Evolutionary conservation across 129 eudicot species (phyloP).

Genomic region (Deinandra increscens): DNA sequence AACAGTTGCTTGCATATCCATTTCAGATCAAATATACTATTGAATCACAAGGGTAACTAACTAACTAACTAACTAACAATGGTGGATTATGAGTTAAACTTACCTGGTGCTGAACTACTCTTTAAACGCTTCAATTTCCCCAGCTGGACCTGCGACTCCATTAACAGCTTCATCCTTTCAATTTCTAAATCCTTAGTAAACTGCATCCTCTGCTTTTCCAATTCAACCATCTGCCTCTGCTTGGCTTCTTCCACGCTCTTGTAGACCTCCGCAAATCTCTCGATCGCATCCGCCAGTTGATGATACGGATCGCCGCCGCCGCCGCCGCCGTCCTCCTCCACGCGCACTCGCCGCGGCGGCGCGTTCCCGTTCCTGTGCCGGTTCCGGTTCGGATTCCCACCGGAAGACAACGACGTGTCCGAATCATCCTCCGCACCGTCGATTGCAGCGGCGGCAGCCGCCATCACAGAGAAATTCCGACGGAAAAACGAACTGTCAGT

Average conservation of each 20-base stretch:
- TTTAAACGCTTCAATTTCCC: slow-evolving; percentile 49
- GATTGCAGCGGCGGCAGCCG: slow-evolving; percentile 55
- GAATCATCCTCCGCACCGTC: slow-evolving; percentile 37
- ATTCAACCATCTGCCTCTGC: slow-evolving; percentile 64
- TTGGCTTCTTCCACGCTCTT: slow-evolving; percentile 72
- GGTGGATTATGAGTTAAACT: slow-evolving; percentile 4
- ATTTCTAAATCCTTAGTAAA: slow-evolving; percentile 80
- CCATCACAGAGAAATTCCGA: slow-evolving; percentile 62
- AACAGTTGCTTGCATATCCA: slow-evolving; percentile 1
- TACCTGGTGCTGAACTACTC: slow-evolving; percentile 33
- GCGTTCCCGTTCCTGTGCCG: slow-evolving; percentile 16
- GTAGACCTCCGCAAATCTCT: slow-evolving; percentile 50
- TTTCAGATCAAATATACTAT: neutral
- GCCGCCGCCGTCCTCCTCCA: slow-evolving; percentile 18
- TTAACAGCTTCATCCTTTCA: slow-evolving; percentile 66
- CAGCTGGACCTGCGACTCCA: slow-evolving; percentile 66
- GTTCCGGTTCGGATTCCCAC: slow-evolving; percentile 1
- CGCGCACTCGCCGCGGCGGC: neutral
- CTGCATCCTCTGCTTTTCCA: slow-evolving; percentile 80
- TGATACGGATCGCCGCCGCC: slow-evolving; percentile 41
- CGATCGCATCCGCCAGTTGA: slow-evolving; percentile 57
- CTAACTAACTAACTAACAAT: too few species aligned
- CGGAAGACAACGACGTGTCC: slow-evolving; percentile 26
- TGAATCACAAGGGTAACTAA: slow-evolving; percentile 6
- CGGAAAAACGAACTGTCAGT: slow-evolving; percentile 27